Percentiles rank a stretch among this genome's conserved stretches.
Evolutionary conservation across 805 yeast genomes (phyloP).

Genomic region (Lachancea mirantina): DNA sequence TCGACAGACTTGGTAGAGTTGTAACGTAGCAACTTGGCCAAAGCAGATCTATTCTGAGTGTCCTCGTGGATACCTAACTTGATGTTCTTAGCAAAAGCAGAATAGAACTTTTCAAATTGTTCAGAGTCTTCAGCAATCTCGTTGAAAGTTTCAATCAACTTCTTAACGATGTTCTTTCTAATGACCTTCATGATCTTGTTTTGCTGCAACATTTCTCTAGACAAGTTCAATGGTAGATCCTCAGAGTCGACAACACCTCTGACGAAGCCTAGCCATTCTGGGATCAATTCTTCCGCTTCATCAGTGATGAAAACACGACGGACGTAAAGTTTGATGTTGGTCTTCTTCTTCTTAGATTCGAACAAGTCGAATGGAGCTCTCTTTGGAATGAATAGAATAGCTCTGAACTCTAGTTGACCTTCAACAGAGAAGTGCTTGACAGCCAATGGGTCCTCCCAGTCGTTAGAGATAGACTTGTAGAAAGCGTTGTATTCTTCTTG

Average conservation of each 20-base stretch:
- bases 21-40: constrained; percentile 94
- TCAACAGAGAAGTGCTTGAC: constrained; percentile 99
- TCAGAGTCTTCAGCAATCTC: constrained; percentile 99
- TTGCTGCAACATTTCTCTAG: constrained; percentile 99
- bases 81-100: constrained; percentile 95
- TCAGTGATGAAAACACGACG: constrained; percentile 99
- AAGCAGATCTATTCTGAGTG: constrained; percentile 90
- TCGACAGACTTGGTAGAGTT: constrained; percentile 93
- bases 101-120: constrained; percentile 97
- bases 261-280: constrained; percentile 96
- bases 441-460: constrained; percentile 99
- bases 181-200: constrained; percentile 99
- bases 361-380: constrained; percentile 99
- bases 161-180: constrained; percentile 98
- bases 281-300: constrained; percentile 98
- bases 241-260: constrained; percentile 99
- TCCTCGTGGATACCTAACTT: constrained; percentile 99
- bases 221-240: constrained; percentile 98
- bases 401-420: constrained; percentile 99
- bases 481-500: constrained; percentile 98
- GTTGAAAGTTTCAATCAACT: constrained; percentile 95
- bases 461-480: constrained; percentile 98
- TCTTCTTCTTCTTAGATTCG: constrained; percentile 98
- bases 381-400: constrained; percentile 94
- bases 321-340: constrained; percentile 96